A percentile compares a stretch with the other conserved stretches of the same genome.
These are phyloP conservation scores for Calycina herbarum DNA, from an alignment of 2,329 filamentous ascomycete genomes.

Conservation along the genomic window DNA sequence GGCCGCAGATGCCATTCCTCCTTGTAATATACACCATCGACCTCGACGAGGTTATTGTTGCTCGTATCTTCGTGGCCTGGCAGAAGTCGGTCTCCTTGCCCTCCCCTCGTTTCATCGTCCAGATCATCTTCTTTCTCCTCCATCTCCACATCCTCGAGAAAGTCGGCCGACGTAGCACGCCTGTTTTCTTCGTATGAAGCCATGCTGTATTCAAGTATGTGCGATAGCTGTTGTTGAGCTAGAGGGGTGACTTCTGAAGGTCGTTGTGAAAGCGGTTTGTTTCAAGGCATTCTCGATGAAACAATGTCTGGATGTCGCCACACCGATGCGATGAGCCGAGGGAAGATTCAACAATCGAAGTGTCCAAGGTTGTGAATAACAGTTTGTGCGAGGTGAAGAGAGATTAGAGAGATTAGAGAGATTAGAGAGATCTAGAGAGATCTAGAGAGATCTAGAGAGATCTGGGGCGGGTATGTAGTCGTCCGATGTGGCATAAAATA, in stretches of 20 bases:
- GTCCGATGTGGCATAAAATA: too few relatives aligned
- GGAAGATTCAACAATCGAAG: not conserved
- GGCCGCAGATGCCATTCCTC: slow-evolving; percentile 36
- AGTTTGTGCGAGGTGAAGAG: not conserved
- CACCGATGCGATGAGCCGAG: not conserved
- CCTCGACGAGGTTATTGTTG: slow-evolving; percentile 11
- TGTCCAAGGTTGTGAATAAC: not conserved
- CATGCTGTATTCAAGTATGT: slow-evolving; percentile 15
- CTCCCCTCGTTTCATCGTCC: slow-evolving; percentile 23
- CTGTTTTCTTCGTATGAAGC: slow-evolving; percentile 3
- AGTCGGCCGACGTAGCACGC: not conserved
- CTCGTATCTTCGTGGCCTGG: slow-evolving; percentile 22
- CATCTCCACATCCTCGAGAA: slow-evolving; percentile 32
- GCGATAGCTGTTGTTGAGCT: not conserved
- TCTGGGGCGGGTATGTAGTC: not conserved
- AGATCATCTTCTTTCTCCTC: slow-evolving; percentile 21
- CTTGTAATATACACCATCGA: slow-evolving; percentile 19
- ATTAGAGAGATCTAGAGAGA: not conserved
- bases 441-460: not conserved
- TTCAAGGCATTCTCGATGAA: slow-evolving; percentile 13
- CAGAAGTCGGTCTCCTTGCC: slow-evolving; percentile 31
- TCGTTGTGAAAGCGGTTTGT: slow-evolving; percentile 1
- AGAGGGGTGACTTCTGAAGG: not conserved
- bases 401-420: not conserved
- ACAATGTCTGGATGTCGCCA: not conserved